These are phyloP conservation scores for Sporothrix mexicana DNA, from an alignment of 2,329 filamentous ascomycete genomes.

Conservation along the genomic window DNA sequence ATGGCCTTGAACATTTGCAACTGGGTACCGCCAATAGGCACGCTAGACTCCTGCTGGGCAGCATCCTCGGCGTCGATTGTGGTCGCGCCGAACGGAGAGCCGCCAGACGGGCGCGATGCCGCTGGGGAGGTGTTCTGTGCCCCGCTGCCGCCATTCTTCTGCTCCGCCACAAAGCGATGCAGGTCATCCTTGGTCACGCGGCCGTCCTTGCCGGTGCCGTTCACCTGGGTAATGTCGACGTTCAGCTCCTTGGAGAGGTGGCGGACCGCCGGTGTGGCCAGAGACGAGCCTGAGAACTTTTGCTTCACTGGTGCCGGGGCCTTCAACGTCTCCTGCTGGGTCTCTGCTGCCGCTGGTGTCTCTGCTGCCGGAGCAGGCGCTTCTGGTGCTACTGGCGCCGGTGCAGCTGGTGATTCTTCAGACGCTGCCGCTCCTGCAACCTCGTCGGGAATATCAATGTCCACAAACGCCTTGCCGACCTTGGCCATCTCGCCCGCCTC, in stretches of 20 bases:
- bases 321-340: background rate
- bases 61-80: slow-evolving; percentile 41
- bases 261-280: slow-evolving; percentile 91
- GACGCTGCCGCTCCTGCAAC: slow-evolving; percentile 49
- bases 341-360: background rate
- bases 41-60: slow-evolving; percentile 69
- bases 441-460: slow-evolving; percentile 88
- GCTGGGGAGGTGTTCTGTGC: slow-evolving; percentile 13
- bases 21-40: slow-evolving; percentile 78
- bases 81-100: slow-evolving; percentile 44
- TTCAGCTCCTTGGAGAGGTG: slow-evolving; percentile 82
- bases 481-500: slow-evolving; percentile 95
- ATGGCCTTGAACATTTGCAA: slow-evolving; percentile 97
- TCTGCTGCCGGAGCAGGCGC: slow-evolving; percentile 36
- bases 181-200: slow-evolving; percentile 94
- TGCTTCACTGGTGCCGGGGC: slow-evolving; percentile 49
- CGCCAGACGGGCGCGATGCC: slow-evolving; percentile 40
- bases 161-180: slow-evolving; percentile 67
- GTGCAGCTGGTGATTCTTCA: slow-evolving; percentile 34
- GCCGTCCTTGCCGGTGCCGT: slow-evolving; percentile 88
- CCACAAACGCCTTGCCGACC: slow-evolving; percentile 91
- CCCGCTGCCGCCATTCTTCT: slow-evolving; percentile 47
- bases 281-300: slow-evolving; percentile 64
- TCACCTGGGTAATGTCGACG: slow-evolving; percentile 77
- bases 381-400: slow-evolving; percentile 23